Base-by-base conservation (phyloP, 2,329 filamentous ascomycete genomes). In the Fusarium sarcochroum region DNA sequence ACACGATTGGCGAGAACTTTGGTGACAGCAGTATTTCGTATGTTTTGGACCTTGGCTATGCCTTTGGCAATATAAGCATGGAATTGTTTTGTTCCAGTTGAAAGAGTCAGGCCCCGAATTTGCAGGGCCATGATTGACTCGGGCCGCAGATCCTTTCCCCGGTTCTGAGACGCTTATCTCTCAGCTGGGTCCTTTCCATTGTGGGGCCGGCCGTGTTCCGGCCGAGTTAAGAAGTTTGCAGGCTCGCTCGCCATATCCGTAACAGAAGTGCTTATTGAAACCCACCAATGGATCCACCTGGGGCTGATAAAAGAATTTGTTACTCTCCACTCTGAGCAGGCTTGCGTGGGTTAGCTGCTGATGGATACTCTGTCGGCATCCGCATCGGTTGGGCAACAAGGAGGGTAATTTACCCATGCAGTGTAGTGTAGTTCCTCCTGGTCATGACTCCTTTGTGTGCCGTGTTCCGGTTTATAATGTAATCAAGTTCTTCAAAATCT, bases 341-440 rank as follows among this genome's bases (percentile, higher is more conserved):
- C 50, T 50, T 56, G 54, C 15, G 38, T 27, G 27, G 27, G 10
- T 47, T 21, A 51, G 35, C 38, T 37, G 54, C 53, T 50, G 37
- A 60, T 55, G 38, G 38, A 45, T 57, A 48, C 45, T 41, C 45
- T 34, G 17, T 60, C 62, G 57, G 58, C 66, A 56, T 71, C 66
- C 63, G 68, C 64, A 72, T 70, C 66, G 69, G 66, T 71, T 54
- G 53, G 23, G 34, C 20, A 42, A 59, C 37, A 44, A 47, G 58
- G 51, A 47, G 52, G 46, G 40, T 34, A 57, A 47, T 59, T 64
- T 53, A 46, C 41, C 54, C 51, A 69, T 42, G 20, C 34, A 42
- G 49, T 32, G 32, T 35, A n/a, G n/a, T n/a, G n/a, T n/a, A 37
- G 30, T 37, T 30, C 50, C 30, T 66, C 25, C 46, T 56, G 21